Base-by-base conservation (phyloP, 208 protist species). In the Trypanosoma melophagium region DNA sequence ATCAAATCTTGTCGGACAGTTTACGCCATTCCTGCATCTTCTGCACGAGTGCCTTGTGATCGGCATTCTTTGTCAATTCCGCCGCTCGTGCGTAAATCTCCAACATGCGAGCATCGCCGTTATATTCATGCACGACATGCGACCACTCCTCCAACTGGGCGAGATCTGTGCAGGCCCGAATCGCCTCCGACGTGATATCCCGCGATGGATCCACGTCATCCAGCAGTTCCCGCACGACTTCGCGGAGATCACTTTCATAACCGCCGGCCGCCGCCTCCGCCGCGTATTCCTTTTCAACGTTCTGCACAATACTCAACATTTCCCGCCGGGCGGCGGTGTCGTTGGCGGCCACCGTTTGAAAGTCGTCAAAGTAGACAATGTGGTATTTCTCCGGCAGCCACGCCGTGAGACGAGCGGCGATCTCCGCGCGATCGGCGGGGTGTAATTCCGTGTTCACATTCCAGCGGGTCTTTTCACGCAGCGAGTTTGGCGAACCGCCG, bases 341-440 rank as follows among this genome's bases (percentile, higher is more conserved):
- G 54, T 94, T 94, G 25, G 88, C 88, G 45, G 88, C 88, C 9
- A 94, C 88, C 3, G 88, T 94, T 67, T 94, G 88, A 75, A 91
- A 94, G 75, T 94, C 88, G 47, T 94, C 88, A 51, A 92, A 89
- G 73, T 94, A 94, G 38, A 94, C 85, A 56, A 94, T 94, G 71
- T 94, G 88, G 72, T 94, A 94, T 77, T 94, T 94, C 84, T 94
- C 88, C 16, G 88, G 88, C 58, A 94, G 88, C 88, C 88, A 94
- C 16, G 88, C 88, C 24, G 84, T 94, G 49, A 94, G 85, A 16
- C 88, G 85, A 17, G 84, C 79, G 24, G 66, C 80, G 45, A 94
- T 94, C 75, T 94, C 88, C 1, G 81, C 79, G 40, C 84, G 77
- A 63, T 94, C 88, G 53, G 79, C 80, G 25, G 85, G 84, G 75